These are phyloP conservation scores for Apiosordaria backusii DNA, from an alignment of 495 filamentous ascomycete genomes.

Conservation along the genomic window DNA sequence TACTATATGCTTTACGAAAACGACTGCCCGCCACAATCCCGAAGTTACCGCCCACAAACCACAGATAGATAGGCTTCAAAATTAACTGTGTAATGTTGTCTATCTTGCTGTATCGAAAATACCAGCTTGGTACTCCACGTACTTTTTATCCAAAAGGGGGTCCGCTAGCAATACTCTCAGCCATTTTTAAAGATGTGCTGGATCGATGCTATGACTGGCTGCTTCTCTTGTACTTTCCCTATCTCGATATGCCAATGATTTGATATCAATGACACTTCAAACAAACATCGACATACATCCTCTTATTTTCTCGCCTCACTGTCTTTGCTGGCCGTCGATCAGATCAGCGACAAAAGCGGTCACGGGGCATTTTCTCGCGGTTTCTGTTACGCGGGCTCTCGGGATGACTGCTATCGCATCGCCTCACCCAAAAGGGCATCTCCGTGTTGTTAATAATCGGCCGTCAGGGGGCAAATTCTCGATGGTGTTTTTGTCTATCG, in stretches of 20 bases:
- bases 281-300: background rate
- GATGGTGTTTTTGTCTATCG: background rate
- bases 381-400: background rate
- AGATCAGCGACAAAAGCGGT: background rate
- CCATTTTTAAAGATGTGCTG: background rate
- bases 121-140: background rate
- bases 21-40: background rate
- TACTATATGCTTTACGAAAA: background rate
- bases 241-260: background rate
- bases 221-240: background rate
- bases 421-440: background rate
- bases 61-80: background rate
- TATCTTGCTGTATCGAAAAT: background rate
- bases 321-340: background rate
- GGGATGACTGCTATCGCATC: background rate
- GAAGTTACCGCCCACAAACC: constrained; percentile 1
- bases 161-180: background rate
- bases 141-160: background rate
- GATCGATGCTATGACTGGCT: background rate
- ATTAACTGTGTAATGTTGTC: no score
- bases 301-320: background rate
- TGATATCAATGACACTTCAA: background rate
- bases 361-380: background rate
- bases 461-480: constrained; percentile 3
- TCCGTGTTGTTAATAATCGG: constrained; percentile 5